These are phyloP conservation scores for Firmiana major DNA, from an alignment of 345 rosid genomes.

Conservation along the genomic window DNA sequence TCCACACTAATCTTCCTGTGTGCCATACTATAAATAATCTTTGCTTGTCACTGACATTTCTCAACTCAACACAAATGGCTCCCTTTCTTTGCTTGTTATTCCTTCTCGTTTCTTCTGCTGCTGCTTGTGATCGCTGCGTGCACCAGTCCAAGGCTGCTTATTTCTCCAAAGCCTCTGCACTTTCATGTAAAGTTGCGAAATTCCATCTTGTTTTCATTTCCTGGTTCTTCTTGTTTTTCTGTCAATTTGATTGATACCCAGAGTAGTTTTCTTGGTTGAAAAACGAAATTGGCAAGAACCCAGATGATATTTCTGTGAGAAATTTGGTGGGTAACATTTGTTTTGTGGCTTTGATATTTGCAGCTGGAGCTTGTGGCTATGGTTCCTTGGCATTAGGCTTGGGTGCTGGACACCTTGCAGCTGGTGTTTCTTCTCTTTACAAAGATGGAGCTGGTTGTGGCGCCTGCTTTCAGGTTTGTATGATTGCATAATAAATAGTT, in stretches of 20 bases:
- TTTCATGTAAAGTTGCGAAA: constrained; percentile 43
- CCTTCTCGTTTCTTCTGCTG: constrained; percentile 38
- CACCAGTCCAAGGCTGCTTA: constrained; percentile 66
- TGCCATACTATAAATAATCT: constrained; percentile 10
- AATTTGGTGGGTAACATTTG: constrained; percentile 21
- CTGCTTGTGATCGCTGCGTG: constrained; percentile 86
- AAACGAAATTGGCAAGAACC: constrained; percentile 15
- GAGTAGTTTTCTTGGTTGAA: constrained; percentile 9
- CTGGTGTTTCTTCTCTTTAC: constrained; percentile 64
- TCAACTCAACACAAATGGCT: constrained; percentile 30
- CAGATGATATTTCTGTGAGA: constrained; percentile 23
- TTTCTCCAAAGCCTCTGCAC: constrained; percentile 63
- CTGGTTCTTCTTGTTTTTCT: too few species aligned
- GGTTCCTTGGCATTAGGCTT: constrained; percentile 66
- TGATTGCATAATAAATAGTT: background rate
- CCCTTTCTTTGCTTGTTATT: constrained; percentile 28
- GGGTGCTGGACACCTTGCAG: constrained; percentile 69
- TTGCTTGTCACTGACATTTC: background rate
- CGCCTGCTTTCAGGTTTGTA: constrained; percentile 75
- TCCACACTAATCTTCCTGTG: constrained; percentile 24
- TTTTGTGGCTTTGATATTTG: constrained; percentile 20
- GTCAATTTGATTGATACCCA: background rate
- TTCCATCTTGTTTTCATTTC: background rate
- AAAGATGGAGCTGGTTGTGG: constrained; percentile 93
- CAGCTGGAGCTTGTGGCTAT: constrained; percentile 94